A percentile compares a stretch with the other conserved stretches of the same genome.
These are phyloP conservation scores for Melampsora larici-populina DNA, from an alignment of 1,284 basidiomycete species.

Conservation along the genomic window DNA sequence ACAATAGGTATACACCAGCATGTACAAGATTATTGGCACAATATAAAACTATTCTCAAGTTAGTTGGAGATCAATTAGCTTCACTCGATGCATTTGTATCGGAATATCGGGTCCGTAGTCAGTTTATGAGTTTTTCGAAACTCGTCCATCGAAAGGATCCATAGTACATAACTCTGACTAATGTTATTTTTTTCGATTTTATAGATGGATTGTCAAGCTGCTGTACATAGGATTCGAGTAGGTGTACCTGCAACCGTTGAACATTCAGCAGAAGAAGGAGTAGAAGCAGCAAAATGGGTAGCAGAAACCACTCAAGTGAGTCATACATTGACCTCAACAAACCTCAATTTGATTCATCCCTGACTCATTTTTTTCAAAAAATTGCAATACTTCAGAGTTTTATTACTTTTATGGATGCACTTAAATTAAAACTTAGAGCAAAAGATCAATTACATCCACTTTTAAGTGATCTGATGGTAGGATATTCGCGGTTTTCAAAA, in stretches of 20 bases:
- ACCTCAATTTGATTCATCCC: neutral
- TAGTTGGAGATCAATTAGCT: slow-evolving; percentile 77
- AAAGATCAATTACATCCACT: slow-evolving; percentile 97
- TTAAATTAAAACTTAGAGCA: slow-evolving; percentile 84
- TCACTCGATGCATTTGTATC: slow-evolving; percentile 87
- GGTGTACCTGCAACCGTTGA: slow-evolving; percentile 96
- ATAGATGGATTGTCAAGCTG: slow-evolving; percentile 92
- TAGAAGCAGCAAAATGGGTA: slow-evolving; percentile 93
- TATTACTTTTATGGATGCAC: slow-evolving; percentile 97
- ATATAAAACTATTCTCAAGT: slow-evolving; percentile 94
- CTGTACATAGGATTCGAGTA: slow-evolving; percentile 79
- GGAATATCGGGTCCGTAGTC: slow-evolving; percentile 69
- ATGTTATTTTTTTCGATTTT: neutral
- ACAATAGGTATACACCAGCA: slow-evolving; percentile 84
- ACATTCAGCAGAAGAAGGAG: slow-evolving; percentile 68
- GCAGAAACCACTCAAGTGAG: slow-evolving; percentile 91
- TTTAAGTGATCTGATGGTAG: slow-evolving; percentile 85
- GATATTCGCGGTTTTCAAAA: slow-evolving; percentile 85
- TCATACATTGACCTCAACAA: slow-evolving; percentile 33
- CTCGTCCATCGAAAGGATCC: neutral
- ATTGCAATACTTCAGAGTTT: slow-evolving; percentile 64
- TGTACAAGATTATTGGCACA: slow-evolving; percentile 87
- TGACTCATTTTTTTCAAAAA: neutral
- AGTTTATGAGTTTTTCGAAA: neutral
- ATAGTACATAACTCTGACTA: neutral